Base-by-base conservation (phyloP, 1,139 yeast genomes). In the Protomyces inouyei region DNA sequence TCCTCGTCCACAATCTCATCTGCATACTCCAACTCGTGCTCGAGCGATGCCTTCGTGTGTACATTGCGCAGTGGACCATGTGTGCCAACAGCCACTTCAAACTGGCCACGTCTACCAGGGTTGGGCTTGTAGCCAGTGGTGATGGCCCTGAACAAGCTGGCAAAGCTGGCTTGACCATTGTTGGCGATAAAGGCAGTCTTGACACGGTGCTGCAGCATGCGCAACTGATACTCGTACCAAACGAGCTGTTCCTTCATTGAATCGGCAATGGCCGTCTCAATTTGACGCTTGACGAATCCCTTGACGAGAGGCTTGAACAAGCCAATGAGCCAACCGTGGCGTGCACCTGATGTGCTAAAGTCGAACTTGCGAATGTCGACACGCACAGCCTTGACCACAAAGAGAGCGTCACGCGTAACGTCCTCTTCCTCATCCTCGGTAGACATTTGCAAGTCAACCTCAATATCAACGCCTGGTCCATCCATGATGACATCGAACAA, bases 81-180 rank as follows among this genome's bases (percentile, higher is more conserved):
- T 9, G 38, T 38, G 28, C 63, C 63, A 14, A 59, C 57, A 12
- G 46, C 52, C 43, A 59, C 63, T 28, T 59, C 63, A 36, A 59
- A 59, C 18, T 59, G 63, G 1, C 63, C 63, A 23, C 54, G 40
- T 9, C 56, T 25, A 10, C 63, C 63, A 23, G 36, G 40, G 57
- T 59, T 59, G 36, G 53, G 53, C 10, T 55, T 55, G 12, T 55
- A 55, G 40, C 54, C 54, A 6, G 63, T 55, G 12, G 63, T 59
- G 52, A 61, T 23, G 8, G 65, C 65, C 16, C 61, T 37, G 46
- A 61, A 52, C 55, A 52, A 56, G 23, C 59, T 54, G 23, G 57
- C 65, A 38, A 46, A 54, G 48, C 57, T 48, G 25, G 65, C 65
- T 23, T 61, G 65, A 16, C 65, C 65, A 52, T 61, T 61, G 38